phyloP scores from a whole-genome alignment of 768 basidiomycete genomes.

The Phaffia tasmanica region DNA sequence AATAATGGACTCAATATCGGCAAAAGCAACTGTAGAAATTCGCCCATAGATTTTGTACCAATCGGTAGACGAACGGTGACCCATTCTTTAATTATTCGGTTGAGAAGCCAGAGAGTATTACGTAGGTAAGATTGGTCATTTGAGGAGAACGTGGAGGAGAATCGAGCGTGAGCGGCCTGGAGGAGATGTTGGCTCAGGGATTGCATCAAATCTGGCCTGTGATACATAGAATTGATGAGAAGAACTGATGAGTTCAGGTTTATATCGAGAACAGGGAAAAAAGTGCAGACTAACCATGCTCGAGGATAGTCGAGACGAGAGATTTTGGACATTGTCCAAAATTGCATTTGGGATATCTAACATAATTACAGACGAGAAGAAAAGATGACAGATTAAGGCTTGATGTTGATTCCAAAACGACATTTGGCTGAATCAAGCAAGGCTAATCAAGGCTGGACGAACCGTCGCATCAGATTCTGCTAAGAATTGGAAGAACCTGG shows the following conservation, averaged over 20 bases:
- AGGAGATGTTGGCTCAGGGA: conserved; percentile 8
- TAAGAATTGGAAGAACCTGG: conserved; percentile 2
- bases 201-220: conserved; percentile 18
- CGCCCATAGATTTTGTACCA: conserved; percentile 14
- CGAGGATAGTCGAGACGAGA: conserved; percentile 11
- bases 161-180: conserved; percentile 3
- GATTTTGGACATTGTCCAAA: conserved; percentile 17
- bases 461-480: conserved; percentile 1
- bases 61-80: conserved; percentile 13
- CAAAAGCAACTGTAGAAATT: neutral
- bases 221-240: neutral
- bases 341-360: conserved; percentile 17
- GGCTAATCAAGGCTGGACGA: neutral
- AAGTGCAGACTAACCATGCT: conserved; percentile 6
- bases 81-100: conserved; percentile 22
- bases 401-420: no score
- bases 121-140: neutral
- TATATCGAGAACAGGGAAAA: neutral
- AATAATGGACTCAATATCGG: conserved; percentile 13
- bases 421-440: no score
- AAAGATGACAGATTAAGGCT: neutral
- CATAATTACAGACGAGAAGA: neutral
- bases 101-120: conserved; percentile 14
- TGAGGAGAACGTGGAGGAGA: neutral
- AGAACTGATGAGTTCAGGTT: neutral